phyloP scores from a whole-genome alignment of 179 eudicot genomes.

The Silene noctiflora region DNA sequence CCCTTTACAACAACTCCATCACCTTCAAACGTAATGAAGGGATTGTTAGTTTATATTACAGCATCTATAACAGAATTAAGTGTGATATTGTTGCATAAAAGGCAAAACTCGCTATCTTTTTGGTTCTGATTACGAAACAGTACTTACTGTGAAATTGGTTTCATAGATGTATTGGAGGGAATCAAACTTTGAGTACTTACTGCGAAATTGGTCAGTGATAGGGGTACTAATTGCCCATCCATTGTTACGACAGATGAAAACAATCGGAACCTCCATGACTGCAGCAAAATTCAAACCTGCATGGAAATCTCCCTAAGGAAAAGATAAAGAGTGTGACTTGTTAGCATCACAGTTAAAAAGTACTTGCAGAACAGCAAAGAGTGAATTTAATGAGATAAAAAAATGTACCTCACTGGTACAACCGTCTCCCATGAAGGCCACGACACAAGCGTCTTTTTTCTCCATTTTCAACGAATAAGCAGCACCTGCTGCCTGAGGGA shows the following conservation, averaged over 20 bases:
- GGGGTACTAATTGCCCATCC: conserved; percentile 98
- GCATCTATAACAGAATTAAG: too few relatives aligned
- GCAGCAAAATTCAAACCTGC: conserved; percentile 91
- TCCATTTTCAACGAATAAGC: conserved; percentile 92
- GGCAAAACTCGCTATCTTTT: too few relatives aligned
- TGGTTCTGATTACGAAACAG: too few relatives aligned
- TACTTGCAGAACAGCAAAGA: background rate
- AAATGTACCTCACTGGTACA: conserved; percentile 69
- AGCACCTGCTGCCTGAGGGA: conserved; percentile 90
- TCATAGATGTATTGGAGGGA: background rate
- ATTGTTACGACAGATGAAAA: conserved; percentile 88
- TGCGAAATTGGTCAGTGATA: conserved; percentile 65
- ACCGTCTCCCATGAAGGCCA: conserved; percentile 85
- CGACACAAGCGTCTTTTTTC: conserved; percentile 67
- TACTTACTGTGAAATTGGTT: too few relatives aligned
- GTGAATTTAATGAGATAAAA: background rate
- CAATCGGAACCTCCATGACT: conserved; percentile 78
- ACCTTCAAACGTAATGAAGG: conserved; percentile 36
- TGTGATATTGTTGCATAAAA: too few relatives aligned
- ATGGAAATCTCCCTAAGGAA: conserved; percentile 80
- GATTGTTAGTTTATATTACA: background rate
- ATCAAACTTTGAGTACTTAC: conserved; percentile 28
- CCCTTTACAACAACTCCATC: conserved; percentile 85
- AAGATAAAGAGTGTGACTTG: background rate
- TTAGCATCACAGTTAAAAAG: background rate